Percentiles rank a stretch among this genome's conserved stretches.
Conservation (phyloP, 805 yeast genomes). For the Clavispora phyllophila region DNA sequence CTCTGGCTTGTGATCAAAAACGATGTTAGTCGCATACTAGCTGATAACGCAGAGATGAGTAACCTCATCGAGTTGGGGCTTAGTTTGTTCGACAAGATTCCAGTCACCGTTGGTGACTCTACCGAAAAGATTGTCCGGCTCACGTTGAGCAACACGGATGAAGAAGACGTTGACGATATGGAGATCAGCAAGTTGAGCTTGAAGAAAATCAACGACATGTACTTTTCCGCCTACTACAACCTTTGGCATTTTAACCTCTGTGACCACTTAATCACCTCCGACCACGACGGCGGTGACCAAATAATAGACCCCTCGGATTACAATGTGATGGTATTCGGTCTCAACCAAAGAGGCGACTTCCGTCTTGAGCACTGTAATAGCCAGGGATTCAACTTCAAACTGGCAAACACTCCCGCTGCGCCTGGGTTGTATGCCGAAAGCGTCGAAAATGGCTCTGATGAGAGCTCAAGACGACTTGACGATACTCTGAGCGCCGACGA, state of each 20-base stretch:
- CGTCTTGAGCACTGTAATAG: constrained; percentile 46
- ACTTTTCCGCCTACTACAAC: constrained; percentile 61
- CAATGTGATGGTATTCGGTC: constrained; percentile 45
- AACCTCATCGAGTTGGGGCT: constrained; percentile 51
- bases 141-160: constrained; percentile 19
- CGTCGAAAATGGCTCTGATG: neutral
- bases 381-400: constrained; percentile 56
- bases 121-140: constrained; percentile 41
- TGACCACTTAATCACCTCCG: constrained; percentile 32
- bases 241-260: constrained; percentile 76
- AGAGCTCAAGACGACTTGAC: neutral
- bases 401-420: neutral
- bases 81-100: constrained; percentile 58
- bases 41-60: constrained; percentile 31
- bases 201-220: constrained; percentile 52
- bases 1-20: constrained; percentile 58
- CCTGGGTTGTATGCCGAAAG: constrained; percentile 8
- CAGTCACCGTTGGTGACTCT: constrained; percentile 37
- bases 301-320: constrained; percentile 7
- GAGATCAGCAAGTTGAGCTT: constrained; percentile 20
- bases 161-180: constrained; percentile 28
- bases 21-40: constrained; percentile 42
- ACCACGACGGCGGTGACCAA: neutral
- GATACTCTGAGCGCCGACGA: neutral
- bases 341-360: constrained; percentile 41